Evolutionary conservation across 1,139 yeast species (phyloP), one percentile per base, ranked within the genome.

Genomic region (Suhomyces bolitotheri): DNA sequence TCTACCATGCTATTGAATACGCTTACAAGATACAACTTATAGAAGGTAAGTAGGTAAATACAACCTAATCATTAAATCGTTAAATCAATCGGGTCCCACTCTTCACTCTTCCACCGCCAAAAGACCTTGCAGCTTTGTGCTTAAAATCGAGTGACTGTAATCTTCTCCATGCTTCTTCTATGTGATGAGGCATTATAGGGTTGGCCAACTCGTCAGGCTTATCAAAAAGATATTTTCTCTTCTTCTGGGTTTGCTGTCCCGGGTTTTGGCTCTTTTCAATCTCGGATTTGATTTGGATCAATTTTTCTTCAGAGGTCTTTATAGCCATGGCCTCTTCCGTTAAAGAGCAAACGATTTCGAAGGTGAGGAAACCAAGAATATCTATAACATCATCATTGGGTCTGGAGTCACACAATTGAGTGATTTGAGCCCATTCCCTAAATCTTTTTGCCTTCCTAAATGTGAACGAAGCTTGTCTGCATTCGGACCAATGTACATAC

Each of bases 401-500:
- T 51, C 94, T 78, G 14, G 94, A 79, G 45, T 94, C 98, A 13
- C 95, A 84, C 31, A 94, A 63, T 38, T 80, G 84, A 0, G 88
- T 65, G 33, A 92, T 78, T 13, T 94, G 95, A 6, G 96, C 94
- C 98, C 98, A 92, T 55, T 92, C 99, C 53, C 95, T 76, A 56
- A 92, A 92, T 53, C 97, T 70, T 57, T 90, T 88, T 12, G 86
- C 87, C 58, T 94, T 92, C 50, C 97, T 73, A 53, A 89, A 92
- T 0, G 98, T 94, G 56, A 92, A 94, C 38, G 95, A 82, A 1
- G 98, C 98, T 58, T 92, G 98, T 46, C 99, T 78, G 63, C 98
- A 92, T 56, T 92, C 99, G 10, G 96, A 85, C 97, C 97, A 92
- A 58, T 94, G 98, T 12, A 90, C 98, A 51, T 92, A 92, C 57